These are phyloP conservation scores for Mucuna pruriens DNA, from an alignment of 306 rosid species.

Conservation along the genomic window DNA sequence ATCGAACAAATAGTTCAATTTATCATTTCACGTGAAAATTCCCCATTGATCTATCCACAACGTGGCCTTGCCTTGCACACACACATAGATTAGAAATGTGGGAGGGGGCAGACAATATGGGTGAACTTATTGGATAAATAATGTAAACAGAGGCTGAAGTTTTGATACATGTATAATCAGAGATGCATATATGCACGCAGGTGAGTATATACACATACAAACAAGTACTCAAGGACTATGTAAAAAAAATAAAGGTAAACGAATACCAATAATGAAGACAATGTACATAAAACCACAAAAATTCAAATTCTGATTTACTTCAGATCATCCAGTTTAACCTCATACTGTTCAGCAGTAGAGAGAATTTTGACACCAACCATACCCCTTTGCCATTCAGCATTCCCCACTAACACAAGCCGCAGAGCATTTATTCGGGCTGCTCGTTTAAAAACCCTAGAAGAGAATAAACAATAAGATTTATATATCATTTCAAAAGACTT, in stretches of 20 bases:
- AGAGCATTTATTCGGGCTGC: slow-evolving; percentile 77
- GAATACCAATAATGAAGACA: slow-evolving; percentile 17
- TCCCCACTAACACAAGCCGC: slow-evolving; percentile 84
- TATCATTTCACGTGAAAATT: slow-evolving; percentile 16
- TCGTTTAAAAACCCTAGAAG: slow-evolving; percentile 80
- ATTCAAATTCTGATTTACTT: slow-evolving; percentile 45
- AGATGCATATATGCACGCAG: neutral
- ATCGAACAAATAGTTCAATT: slow-evolving; percentile 22
- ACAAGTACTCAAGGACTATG: slow-evolving; percentile 12
- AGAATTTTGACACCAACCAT: slow-evolving; percentile 85
- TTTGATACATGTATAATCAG: slow-evolving; percentile 8
- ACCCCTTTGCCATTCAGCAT: slow-evolving; percentile 92
- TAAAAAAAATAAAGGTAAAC: slow-evolving; percentile 24
- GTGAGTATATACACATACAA: neutral
- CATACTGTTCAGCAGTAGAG: slow-evolving; percentile 82
- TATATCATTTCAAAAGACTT: slow-evolving; percentile 33
- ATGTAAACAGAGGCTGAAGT: slow-evolving; percentile 22
- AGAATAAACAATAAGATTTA: slow-evolving; percentile 22
- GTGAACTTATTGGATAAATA: slow-evolving; percentile 7
- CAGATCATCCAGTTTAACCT: slow-evolving; percentile 82
- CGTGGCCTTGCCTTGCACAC: neutral
- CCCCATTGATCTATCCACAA: neutral
- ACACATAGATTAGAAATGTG: neutral
- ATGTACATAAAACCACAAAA: slow-evolving; percentile 22
- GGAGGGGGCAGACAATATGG: neutral